Conservation (phyloP, 1,284 basidiomycete genomes). For the Peniophora sp. region DNA sequence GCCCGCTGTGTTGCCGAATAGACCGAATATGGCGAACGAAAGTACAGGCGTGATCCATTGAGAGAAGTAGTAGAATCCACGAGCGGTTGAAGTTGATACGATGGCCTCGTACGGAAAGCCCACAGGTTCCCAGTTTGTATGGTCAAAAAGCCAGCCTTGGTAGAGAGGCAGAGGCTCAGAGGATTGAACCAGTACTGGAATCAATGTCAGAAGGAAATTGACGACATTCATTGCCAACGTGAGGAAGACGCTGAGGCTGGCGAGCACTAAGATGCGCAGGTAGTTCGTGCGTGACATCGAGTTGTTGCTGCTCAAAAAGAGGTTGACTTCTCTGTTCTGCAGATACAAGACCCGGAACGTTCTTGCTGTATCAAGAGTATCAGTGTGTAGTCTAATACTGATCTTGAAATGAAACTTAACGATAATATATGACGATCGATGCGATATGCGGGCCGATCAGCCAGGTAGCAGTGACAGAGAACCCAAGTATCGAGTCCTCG, state of each 20-base stretch:
- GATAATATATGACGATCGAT: background rate
- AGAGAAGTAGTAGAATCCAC: background rate
- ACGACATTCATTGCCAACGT: background rate
- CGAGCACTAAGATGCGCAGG: background rate
- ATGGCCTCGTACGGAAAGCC: too few relatives aligned
- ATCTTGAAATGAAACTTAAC: too few relatives aligned
- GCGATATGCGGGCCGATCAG: background rate
- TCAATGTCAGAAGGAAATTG: background rate
- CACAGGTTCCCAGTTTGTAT: background rate
- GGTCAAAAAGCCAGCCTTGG: background rate
- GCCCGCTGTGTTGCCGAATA: background rate
- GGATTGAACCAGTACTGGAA: too few relatives aligned
- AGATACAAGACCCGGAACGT: background rate
- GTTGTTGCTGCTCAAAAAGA: background rate
- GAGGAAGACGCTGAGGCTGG: background rate
- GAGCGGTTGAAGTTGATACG: background rate
- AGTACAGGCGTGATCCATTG: background rate
- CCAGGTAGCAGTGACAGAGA: background rate
- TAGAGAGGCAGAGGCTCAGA: background rate
- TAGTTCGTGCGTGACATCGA: background rate
- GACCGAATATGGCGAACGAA: background rate
- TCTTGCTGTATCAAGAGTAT: too few relatives aligned
- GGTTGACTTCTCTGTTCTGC: background rate
- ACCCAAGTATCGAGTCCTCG: background rate
- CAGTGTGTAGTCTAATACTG: too few relatives aligned